Base-by-base conservation (phyloP, 2,329 filamentous ascomycete genomes). In the Phialemonium atrogriseum region DNA sequence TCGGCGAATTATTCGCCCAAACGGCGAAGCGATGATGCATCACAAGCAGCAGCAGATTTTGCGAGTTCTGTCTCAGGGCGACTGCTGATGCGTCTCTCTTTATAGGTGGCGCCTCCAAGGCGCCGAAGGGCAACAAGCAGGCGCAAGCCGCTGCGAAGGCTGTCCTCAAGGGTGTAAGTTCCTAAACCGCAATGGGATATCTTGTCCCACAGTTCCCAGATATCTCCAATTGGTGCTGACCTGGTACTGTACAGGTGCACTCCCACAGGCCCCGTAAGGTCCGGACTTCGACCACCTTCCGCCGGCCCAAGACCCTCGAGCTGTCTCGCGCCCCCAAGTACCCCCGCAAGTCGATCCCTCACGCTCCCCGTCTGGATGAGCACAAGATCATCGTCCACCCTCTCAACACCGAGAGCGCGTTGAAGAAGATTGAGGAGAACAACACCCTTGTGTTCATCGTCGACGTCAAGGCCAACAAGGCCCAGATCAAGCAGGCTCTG, bases 351-450 rank as follows among this genome's bases (percentile, higher is more conserved):
- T 88, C 86, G 50, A 78, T 98, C 62, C 80, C 84, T 55, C 82
- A 89, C 64, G 76, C 77, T 60, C 82, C 88, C 52, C 84, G 87
- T 54, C 84, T 98, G 57, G 91, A 98, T 70, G 84, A 89, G 71
- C 84, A 88, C 78, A 95, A 94, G 80, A 76, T 96, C 64, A 83
- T 98, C 65, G 74, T 96, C 60, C 86, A 95, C 80, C 91, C 91
- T 49, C 78, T 98, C 60, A 98, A 98, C 82, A 98, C 91, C 41
- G 91, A 98, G 83, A 91, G 83, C 59, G 91, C 93, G 58, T 96
- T 98, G 89, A 98, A 98, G 86, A 59, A 95, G 84, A 95, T 98
- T 54, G 91, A 98, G 77, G 91, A 98, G 83, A 88, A 98, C 80
- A 98, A 98, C 80, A 98, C 91, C 50, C 80, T 98, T 32, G 86